Evolutionary conservation across 306 rosid genomes (phyloP).

Genomic region (Abrus pulchellus): DNA sequence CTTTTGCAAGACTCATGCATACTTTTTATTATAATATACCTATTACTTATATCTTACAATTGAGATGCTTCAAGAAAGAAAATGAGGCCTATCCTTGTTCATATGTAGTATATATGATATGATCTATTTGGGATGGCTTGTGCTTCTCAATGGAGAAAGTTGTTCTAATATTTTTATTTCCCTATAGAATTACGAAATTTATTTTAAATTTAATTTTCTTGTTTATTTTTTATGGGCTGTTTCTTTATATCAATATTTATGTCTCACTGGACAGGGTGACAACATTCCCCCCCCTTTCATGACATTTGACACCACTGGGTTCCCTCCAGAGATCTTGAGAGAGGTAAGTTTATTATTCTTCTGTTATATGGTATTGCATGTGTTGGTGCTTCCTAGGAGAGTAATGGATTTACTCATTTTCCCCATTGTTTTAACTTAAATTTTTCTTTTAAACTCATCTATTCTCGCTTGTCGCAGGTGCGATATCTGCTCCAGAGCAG

Average conservation of each 20-base stretch:
- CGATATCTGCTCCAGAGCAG: constrained; percentile 99
- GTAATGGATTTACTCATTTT: constrained; percentile 54
- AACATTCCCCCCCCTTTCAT: constrained; percentile 93
- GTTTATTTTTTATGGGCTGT: constrained; percentile 28
- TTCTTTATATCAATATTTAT: constrained; percentile 44
- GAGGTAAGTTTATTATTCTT: constrained; percentile 73
- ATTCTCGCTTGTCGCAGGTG: constrained; percentile 99
- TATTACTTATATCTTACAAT: constrained; percentile 6
- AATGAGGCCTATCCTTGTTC: background rate
- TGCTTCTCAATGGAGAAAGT: background rate
- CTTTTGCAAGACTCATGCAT: constrained; percentile 13
- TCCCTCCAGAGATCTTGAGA: constrained; percentile 95
- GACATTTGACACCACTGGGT: constrained; percentile 92
- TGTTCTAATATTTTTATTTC: constrained; percentile 29
- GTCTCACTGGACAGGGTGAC: constrained; percentile 78
- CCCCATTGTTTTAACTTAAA: constrained; percentile 41
- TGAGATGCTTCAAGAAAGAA: constrained; percentile 12
- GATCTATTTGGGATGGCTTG: constrained; percentile 1
- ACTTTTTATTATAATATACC: constrained; percentile 23
- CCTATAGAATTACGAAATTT: constrained; percentile 11
- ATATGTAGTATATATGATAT: constrained; percentile 10
- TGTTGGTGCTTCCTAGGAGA: constrained; percentile 44
- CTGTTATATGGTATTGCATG: constrained; percentile 37
- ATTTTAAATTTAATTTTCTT: constrained; percentile 18
- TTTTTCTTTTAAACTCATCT: constrained; percentile 75